A percentile compares a stretch with the other conserved stretches of the same genome.
phyloP scores from a whole-genome alignment of 2,329 filamentous ascomycete genomes.

The Talaromyces sp. region DNA sequence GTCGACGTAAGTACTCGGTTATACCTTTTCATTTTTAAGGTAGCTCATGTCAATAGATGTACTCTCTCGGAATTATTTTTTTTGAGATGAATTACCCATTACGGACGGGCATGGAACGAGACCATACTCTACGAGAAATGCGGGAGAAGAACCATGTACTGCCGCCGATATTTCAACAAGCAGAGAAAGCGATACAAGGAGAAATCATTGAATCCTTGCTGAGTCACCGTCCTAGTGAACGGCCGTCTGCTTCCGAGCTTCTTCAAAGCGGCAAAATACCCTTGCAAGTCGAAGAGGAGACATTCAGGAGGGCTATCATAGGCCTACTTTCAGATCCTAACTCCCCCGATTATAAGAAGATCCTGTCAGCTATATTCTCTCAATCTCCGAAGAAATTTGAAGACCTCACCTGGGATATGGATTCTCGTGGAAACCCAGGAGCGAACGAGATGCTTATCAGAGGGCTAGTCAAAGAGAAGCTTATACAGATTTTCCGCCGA shows the following conservation, averaged over 20 bases:
- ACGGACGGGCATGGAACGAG: constrained; percentile 61
- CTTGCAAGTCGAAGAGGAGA: constrained; percentile 88
- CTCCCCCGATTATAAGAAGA: constrained; percentile 85
- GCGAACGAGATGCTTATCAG: constrained; percentile 61
- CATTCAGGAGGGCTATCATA: constrained; percentile 76
- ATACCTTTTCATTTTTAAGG: background rate
- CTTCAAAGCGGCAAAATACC: constrained; percentile 83
- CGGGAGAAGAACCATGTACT: constrained; percentile 65
- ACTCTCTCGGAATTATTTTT: constrained; percentile 93
- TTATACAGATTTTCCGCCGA: constrained; percentile 75
- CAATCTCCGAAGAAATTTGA: constrained; percentile 73
- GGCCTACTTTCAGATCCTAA: constrained; percentile 71
- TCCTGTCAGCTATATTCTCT: constrained; percentile 80
- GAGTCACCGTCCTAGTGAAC: constrained; percentile 74
- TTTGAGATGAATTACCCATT: constrained; percentile 86
- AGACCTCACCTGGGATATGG: constrained; percentile 75
- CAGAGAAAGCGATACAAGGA: constrained; percentile 66
- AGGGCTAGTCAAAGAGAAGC: constrained; percentile 67
- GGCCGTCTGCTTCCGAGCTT: constrained; percentile 78
- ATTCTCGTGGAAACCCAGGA: constrained; percentile 51
- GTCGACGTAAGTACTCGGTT: constrained; percentile 65
- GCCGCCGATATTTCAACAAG: constrained; percentile 67
- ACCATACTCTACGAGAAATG: constrained; percentile 64
- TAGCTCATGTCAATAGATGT: constrained; percentile 61
- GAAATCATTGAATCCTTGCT: constrained; percentile 77